These are phyloP conservation scores for Prosopis cineraria DNA, from an alignment of 306 rosid species.

Conservation along the genomic window DNA sequence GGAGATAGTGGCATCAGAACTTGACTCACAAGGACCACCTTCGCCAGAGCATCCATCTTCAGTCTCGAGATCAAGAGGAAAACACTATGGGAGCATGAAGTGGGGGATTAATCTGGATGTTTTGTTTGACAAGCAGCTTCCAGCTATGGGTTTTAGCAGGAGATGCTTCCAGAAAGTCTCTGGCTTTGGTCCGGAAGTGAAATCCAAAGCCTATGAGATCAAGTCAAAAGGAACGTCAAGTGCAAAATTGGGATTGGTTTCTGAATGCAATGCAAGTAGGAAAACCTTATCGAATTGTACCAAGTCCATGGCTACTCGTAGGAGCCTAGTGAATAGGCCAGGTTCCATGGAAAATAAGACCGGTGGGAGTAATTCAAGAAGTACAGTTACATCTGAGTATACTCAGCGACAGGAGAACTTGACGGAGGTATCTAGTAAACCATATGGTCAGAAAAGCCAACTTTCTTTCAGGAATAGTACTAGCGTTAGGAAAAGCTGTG, in stretches of 20 bases:
- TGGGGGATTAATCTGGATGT: slow-evolving; percentile 50
- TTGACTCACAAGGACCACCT: slow-evolving; percentile 37
- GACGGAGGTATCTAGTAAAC: slow-evolving; percentile 47
- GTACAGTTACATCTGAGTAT: slow-evolving; percentile 53
- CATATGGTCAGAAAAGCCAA: slow-evolving; percentile 40
- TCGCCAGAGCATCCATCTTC: slow-evolving; percentile 64
- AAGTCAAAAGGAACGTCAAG: slow-evolving; percentile 36
- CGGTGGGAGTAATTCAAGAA: slow-evolving; percentile 44
- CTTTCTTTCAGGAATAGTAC: slow-evolving; percentile 46
- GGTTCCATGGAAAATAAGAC: slow-evolving; percentile 41
- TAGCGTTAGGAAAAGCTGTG: slow-evolving; percentile 54
- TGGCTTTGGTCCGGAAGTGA: slow-evolving; percentile 43
- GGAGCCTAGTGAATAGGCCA: slow-evolving; percentile 34
- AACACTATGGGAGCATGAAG: slow-evolving; percentile 55
- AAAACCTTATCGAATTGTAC: slow-evolving; percentile 28
- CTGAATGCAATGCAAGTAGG: slow-evolving; percentile 35
- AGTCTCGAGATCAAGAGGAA: slow-evolving; percentile 82
- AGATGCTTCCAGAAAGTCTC: slow-evolving; percentile 36
- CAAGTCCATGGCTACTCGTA: slow-evolving; percentile 32
- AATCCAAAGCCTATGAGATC: slow-evolving; percentile 38
- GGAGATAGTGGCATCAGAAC: slow-evolving; percentile 36
- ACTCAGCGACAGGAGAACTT: slow-evolving; percentile 41
- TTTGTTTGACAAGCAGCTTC: slow-evolving; percentile 44
- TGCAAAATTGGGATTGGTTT: slow-evolving; percentile 39
- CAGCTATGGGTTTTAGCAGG: slow-evolving; percentile 41